Percentiles rank a stretch among this genome's conserved stretches.
phyloP scores from a whole-genome alignment of 1,284 basidiomycete genomes.

The Flammula alnicola region DNA sequence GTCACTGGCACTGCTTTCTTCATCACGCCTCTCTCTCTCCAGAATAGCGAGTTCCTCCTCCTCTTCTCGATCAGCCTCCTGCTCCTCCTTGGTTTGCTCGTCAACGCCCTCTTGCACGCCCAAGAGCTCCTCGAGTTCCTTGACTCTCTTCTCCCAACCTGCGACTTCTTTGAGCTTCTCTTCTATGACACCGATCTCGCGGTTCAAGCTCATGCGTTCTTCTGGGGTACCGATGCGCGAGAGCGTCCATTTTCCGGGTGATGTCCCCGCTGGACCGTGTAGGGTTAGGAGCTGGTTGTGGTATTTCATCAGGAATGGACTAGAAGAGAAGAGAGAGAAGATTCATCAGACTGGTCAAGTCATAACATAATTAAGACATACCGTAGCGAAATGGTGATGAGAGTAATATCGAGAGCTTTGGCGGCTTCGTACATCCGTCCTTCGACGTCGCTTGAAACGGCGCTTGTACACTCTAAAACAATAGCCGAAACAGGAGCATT shows the following conservation, averaged over 20 bases:
- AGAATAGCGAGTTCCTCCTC: constrained; percentile 6
- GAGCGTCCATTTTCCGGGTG: constrained; percentile 65
- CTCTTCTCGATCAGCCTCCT: constrained; percentile 13
- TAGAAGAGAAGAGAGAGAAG: constrained; percentile 29
- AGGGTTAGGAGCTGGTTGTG: constrained; percentile 83
- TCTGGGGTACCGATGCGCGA: constrained; percentile 72
- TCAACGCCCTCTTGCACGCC: constrained; percentile 30
- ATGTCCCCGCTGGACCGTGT: constrained; percentile 62
- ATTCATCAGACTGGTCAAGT: background rate
- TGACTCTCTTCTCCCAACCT: constrained; percentile 64
- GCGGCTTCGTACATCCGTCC: constrained; percentile 95
- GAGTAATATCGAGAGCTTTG: constrained; percentile 90
- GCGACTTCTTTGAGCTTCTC: constrained; percentile 68
- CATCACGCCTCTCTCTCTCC: constrained; percentile 10
- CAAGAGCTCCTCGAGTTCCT: constrained; percentile 59
- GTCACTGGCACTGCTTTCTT: background rate
- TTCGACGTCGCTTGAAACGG: constrained; percentile 96
- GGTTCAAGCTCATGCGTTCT: constrained; percentile 72
- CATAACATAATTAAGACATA: constrained; percentile 33
- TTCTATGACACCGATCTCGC: constrained; percentile 74
- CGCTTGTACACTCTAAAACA: constrained; percentile 86
- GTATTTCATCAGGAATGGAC: constrained; percentile 82
- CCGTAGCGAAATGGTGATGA: constrained; percentile 90
- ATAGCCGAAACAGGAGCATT: constrained; percentile 18
- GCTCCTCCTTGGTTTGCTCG: constrained; percentile 1